Base-by-base conservation (phyloP, 352 stramenopile genomes). In the Aphanomyces stellatus region DNA sequence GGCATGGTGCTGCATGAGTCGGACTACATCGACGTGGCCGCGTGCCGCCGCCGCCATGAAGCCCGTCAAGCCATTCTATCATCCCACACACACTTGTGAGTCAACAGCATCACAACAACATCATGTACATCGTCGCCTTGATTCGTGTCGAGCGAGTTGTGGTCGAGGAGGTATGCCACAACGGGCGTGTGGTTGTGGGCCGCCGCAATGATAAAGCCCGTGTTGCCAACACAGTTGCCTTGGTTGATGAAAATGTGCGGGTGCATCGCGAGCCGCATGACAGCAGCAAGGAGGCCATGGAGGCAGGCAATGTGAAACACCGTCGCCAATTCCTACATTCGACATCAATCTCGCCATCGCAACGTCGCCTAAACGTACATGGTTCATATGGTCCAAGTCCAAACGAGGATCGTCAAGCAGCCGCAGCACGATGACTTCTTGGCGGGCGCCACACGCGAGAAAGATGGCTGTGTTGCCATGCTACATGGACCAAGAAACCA, bases 151-250 rank as follows among this genome's bases (percentile, higher is more conserved):
- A 53, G 25, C 8, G 46, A 53, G 22, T 53, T 53, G 46, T 53
- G 46, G 8, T 53, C 46, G 17, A 53, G 46, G 8, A 53, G 22
- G 24, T 30, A 53, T 19, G 46, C 13, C 19, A 53, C 46, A 15
- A 53, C 24, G 10, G 17, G 19, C 46, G 22, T 15, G 46, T 53
- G 46, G 25, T 53, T 53, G 46, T 53, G 46, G 19, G 46, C 46
- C 24, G 46, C 46, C 1, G 46, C 46, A 53, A 53, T 53, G 46
- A 53, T 53, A 53, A 53, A 53, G 17, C 46, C 46, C 25, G 46
- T 53, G 46, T 53, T 53, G 17, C 46, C 46, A 8, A 53, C 46
- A 53, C 46, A 53, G 22, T 53, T 53, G 46, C 46, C 46, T 53
- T 53, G 46, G 46, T 53, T 53, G 46, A 53, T 53, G 22, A 53